Evolutionary conservation across 2,329 filamentous ascomycete species (phyloP), one percentile per base, ranked within the genome.

Genomic region (Ophiocordyceps unilateralis): DNA sequence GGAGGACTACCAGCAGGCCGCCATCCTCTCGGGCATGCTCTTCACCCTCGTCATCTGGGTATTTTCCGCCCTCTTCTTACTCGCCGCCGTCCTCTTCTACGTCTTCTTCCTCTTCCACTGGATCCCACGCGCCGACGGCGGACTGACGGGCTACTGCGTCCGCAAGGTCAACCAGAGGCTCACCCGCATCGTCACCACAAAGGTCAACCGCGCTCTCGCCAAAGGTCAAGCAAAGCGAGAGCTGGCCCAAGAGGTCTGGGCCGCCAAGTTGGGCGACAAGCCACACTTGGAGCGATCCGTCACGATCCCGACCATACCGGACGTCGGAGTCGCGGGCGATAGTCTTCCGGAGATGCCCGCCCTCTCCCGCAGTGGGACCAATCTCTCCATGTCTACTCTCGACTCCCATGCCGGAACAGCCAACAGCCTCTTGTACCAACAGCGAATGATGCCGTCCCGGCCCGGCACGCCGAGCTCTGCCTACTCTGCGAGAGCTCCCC

Each of bases 21-120:
- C 91, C 46, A 83, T 95, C 51, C 69, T 96, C 42, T 83, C 79
- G 34, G 81, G 85, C 60, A 96, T 96, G 91, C 65, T 87, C 48
- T 96, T 94, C 63, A 95, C 89, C 4, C 60, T 94, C 20, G 58
- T 95, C 43, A 76, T 96, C 51, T 96, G 89, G 89, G 70, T 87
- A 14, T 78, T 96, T 51, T 82, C 83, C 0, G 74, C 83, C 6
- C 57, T 96, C 2, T 78, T 74, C 38, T 69, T 96, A 41, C 64
- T 89, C n/a, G 56, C 83, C 10, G 86, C 84, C 0, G 66, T 78
- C 20, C 53, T 93, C 1, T 78, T 93, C 46, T 96, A 93, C 61
- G 61, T 94, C 32, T 75, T 85, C 53, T 98, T 94, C 60, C 71
- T 98, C 6, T 94, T 83, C 74, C 83, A 91, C 60, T 91, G 89